Evolutionary conservation across 805 yeast genomes (phyloP), one percentile per base, ranked within the genome.

Genomic region (Candida nemodendra): DNA sequence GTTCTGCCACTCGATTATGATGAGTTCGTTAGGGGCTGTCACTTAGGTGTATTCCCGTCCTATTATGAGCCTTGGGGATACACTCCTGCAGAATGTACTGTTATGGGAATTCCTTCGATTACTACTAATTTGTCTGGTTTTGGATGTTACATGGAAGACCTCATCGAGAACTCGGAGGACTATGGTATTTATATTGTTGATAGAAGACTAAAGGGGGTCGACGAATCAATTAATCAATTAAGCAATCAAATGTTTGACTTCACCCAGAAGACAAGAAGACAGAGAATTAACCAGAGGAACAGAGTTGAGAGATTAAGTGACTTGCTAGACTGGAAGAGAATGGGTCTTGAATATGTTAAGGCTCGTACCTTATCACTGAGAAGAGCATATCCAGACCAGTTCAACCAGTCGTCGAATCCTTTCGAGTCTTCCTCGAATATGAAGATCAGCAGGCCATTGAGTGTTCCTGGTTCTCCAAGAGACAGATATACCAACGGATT

Each of bases 41-140:
- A 91, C 65, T 69, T 93, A 63, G 99, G 99, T 62, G 96, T 91
- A 35, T 91, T 91, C 81, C 99, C 99, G 34, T 88, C 96, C 0
- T 91, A 91, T 67, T 91, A 91, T 60, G 99, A 91, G 67, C 99
- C 99, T 4, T 91, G 99, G 99, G 99, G 99, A 27, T 91, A 91
- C 64, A 91, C 99, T 2, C 99, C 99, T 3, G 98, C 98, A 7
- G 99, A 91, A 63, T 93, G 99, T 70, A 91, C 99, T 0, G 99
- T 93, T 17, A 91, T 91, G 99, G 99, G 99, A 39, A 95, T 93
- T 42, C 99, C 99, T 13, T 87, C 96, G 5, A 86, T 91, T 56
- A 91, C 99, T 9, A 91, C 99, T 28, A 91, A 91, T 61, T 68
- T 91, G 43, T 87, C 96, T 2, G 99, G 99, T 1, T 91, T 91